Evolutionary conservation across 768 basidiomycete genomes (phyloP).

Genomic region (Suillus bovinus): DNA sequence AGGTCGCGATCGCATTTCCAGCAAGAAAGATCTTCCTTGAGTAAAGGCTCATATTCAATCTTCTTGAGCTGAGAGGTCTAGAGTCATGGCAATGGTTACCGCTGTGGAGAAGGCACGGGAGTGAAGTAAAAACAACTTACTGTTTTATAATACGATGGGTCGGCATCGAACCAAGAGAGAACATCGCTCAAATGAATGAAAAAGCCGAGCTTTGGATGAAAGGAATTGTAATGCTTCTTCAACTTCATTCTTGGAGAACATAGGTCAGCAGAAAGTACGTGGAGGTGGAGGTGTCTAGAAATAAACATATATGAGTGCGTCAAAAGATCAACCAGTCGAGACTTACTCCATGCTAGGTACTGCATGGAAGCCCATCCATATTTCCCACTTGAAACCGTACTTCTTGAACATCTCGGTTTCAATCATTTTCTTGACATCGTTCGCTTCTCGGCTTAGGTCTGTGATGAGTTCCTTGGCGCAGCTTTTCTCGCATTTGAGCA

Average conservation of each 20-base stretch:
- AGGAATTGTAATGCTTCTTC: conserved; percentile 92
- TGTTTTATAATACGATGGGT: conserved; percentile 49
- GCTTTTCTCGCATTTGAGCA: conserved; percentile 55
- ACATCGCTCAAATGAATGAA: conserved; percentile 79
- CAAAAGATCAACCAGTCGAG: neutral
- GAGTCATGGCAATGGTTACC: conserved; percentile 6
- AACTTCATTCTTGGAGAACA: conserved; percentile 69
- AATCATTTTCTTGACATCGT: conserved; percentile 57
- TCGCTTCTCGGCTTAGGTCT: conserved; percentile 57
- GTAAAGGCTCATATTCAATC: conserved; percentile 58
- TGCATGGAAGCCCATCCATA: conserved; percentile 86
- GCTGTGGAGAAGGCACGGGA: neutral
- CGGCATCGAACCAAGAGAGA: conserved; percentile 77
- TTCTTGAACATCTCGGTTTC: conserved; percentile 75
- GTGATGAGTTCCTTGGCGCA: conserved; percentile 54
- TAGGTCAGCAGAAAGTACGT: conserved; percentile 82
- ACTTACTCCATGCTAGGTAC: conserved; percentile 84
- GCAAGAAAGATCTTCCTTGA: conserved; percentile 70
- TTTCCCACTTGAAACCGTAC: conserved; percentile 75
- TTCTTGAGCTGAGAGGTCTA: conserved; percentile 58
- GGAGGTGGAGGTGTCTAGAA: conserved; percentile 77
- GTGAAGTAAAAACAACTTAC: conserved; percentile 38
- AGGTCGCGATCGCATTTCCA: conserved; percentile 63
- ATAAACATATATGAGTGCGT: neutral
- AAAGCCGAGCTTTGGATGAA: conserved; percentile 82